phyloP scores from a whole-genome alignment of 2,329 filamentous ascomycete genomes.

The Aspergillus sp. region DNA sequence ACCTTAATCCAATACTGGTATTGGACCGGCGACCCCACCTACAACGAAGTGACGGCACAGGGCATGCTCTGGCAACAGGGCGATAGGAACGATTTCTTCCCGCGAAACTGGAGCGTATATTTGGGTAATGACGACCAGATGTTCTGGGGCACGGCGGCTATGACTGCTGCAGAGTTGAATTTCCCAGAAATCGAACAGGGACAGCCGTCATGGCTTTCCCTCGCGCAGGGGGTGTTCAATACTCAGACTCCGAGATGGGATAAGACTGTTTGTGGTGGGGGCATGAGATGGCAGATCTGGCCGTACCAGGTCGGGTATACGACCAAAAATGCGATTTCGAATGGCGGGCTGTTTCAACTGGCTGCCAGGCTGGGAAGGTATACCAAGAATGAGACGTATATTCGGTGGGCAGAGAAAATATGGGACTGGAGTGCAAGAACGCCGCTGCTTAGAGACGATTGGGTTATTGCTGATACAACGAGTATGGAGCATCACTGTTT shows the following conservation, averaged over 20 bases:
- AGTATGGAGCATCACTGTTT: constrained; percentile 52
- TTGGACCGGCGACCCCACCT: constrained; percentile 71
- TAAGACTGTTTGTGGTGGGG: constrained; percentile 64
- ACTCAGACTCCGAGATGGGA: constrained; percentile 74
- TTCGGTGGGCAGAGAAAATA: constrained; percentile 71
- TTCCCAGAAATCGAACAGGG: constrained; percentile 66
- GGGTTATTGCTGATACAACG: constrained; percentile 58
- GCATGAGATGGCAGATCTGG: constrained; percentile 84
- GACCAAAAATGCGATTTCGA: constrained; percentile 60
- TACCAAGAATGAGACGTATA: constrained; percentile 76
- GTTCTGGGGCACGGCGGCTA: constrained; percentile 82
- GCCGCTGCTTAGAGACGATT: constrained; percentile 52
- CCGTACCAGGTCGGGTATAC: constrained; percentile 68
- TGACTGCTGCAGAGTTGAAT: constrained; percentile 74
- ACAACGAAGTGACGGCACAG: constrained; percentile 66
- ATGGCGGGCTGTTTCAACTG: constrained; percentile 59
- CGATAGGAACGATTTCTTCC: constrained; percentile 72
- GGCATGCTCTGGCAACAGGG: constrained; percentile 75
- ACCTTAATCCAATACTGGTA: constrained; percentile 81
- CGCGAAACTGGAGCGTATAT: constrained; percentile 52
- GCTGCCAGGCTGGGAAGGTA: constrained; percentile 71
- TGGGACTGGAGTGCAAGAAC: constrained; percentile 59
- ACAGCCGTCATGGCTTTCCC: constrained; percentile 71
- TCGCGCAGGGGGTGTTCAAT: constrained; percentile 79
- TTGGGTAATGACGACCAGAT: constrained; percentile 62